Base-by-base conservation (phyloP, 2,329 filamentous ascomycete species). In the Hypoxylon sp. region DNA sequence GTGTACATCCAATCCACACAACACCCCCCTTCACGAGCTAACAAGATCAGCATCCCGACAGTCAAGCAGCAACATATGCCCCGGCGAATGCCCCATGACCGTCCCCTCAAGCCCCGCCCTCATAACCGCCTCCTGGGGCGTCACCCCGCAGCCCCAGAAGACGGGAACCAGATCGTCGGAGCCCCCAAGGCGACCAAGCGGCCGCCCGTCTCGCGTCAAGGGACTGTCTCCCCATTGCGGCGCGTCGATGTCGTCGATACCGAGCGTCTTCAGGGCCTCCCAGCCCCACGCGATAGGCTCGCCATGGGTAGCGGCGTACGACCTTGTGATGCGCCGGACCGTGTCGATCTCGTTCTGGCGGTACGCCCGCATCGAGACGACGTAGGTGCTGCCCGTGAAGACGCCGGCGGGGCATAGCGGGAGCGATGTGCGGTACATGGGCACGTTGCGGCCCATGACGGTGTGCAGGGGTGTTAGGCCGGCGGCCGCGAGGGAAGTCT, bases 11-110 rank as follows among this genome's bases (percentile, higher is more conserved):
- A n/a, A n/a, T n/a, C n/a, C n/a, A n/a, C n/a, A n/a, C n/a, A n/a
- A n/a, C n/a, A n/a, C n/a, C n/a, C n/a, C n/a, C n/a, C n/a, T n/a
- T n/a, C n/a, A n/a, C n/a, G n/a, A n/a, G n/a, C n/a, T n/a, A n/a
- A n/a, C n/a, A n/a, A n/a, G n/a, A n/a, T n/a, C n/a, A n/a, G n/a
- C n/a, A n/a, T n/a, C n/a, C n/a, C n/a, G n/a, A n/a, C n/a, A n/a
- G n/a, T n/a, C n/a, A n/a, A n/a, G n/a, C n/a, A n/a, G n/a, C n/a
- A 89, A 71, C 87, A 90, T 90, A 72, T 88, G 80, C 0, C 86
- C 86, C 0, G 87, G 87, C 17, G 83, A 82, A 76, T 90, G 88
- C 0, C 82, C 84, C 79, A 91, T 86, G 1, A 89, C 79, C 1
- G 79, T 78, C 0, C 88, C 88, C 48, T 84, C 70, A 47, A 88